Base-by-base conservation (phyloP, 768 basidiomycete genomes). In the Cystobasidium tubakii region DNA sequence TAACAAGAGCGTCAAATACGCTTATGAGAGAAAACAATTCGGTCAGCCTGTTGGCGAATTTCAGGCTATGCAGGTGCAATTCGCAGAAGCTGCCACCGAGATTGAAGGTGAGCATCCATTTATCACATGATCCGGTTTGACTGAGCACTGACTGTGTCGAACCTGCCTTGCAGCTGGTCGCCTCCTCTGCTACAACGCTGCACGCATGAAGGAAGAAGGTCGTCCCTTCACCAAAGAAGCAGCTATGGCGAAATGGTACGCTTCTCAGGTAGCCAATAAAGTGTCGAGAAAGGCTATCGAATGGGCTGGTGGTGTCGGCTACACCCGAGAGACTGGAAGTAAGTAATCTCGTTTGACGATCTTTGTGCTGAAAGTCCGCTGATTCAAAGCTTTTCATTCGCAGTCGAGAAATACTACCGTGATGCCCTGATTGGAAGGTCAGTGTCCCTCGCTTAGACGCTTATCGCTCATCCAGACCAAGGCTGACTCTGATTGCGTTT, bases 181-280 rank as follows among this genome's bases (percentile, higher is more conserved):
- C 23, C 83, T 99, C 60, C 81, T 98, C 76, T 95, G 93, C 7
- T 99, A 99, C 83, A 98, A 97, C 78, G 95, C 95, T 25, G 95
- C 96, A 46, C 85, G 95, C 34, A 85, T 91, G 62, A 94, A 95
- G 85, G 95, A 96, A 81, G 90, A 93, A 81, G 92, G 92, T 10
- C 84, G 84, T 79, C 79, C 83, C 31, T 99, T 98, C 82, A 88
- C 88, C 33, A 91, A 90, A 82, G 91, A 97, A 82, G 95, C 96
- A 13, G 96, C 96, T 1, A 96, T 97, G 91, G 96, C 96, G 63
- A 99, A 99, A 82, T 94, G 90, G 79, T 91, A 88, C 85, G 86
- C 89, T 27, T 92, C 91, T 74, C 86, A 89, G 25, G 87, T 99
- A 6, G 96, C 96, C 17, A 90, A 95, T 82, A 84, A 85, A 53